phyloP scores from a whole-genome alignment of 2,329 filamentous ascomycete species.

The Microcyclospora pomicola region DNA sequence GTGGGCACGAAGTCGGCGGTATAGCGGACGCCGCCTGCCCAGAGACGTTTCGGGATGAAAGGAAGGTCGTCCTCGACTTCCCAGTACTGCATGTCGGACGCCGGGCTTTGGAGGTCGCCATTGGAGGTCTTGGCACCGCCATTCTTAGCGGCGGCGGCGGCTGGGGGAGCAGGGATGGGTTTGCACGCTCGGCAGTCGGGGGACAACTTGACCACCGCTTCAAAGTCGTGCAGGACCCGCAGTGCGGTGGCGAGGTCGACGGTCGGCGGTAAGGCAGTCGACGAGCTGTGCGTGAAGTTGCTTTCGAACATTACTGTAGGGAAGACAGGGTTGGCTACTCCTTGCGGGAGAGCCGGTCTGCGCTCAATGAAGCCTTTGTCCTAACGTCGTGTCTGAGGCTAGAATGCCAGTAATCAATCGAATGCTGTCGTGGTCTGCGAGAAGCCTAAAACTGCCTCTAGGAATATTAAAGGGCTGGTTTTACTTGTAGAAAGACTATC shows the following conservation, averaged over 20 bases:
- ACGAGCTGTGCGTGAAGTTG: conserved; percentile 19
- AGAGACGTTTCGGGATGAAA: conserved; percentile 22
- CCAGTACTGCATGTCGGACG: conserved; percentile 11
- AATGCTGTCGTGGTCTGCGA: too few species aligned
- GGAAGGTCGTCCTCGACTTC: conserved; percentile 24
- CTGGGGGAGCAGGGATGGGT: conserved; percentile 9
- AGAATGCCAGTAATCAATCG: too few species aligned
- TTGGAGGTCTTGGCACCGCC: conserved; percentile 4
- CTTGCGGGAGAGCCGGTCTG: too few species aligned
- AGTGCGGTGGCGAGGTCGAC: conserved; percentile 14
- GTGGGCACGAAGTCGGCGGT: conserved; percentile 17
- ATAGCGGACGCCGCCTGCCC: conserved; percentile 21
- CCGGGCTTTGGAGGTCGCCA: conserved; percentile 3
- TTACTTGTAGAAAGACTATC: too few species aligned
- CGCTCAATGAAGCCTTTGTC: too few species aligned
- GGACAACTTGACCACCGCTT: conserved; percentile 17
- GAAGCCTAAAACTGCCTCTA: too few species aligned
- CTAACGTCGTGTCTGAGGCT: too few species aligned
- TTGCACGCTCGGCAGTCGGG: conserved; percentile 20
- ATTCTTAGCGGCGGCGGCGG: conserved; percentile 6
- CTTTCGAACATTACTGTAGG: conserved; percentile 19
- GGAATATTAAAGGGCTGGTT: too few species aligned
- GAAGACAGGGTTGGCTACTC: background rate
- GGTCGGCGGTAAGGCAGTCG: conserved; percentile 14
- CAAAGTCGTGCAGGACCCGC: conserved; percentile 21